Evolutionary conservation across 192 early-diverging fungal genomes (phyloP).

Genomic region (Funneliformis geosporum): DNA sequence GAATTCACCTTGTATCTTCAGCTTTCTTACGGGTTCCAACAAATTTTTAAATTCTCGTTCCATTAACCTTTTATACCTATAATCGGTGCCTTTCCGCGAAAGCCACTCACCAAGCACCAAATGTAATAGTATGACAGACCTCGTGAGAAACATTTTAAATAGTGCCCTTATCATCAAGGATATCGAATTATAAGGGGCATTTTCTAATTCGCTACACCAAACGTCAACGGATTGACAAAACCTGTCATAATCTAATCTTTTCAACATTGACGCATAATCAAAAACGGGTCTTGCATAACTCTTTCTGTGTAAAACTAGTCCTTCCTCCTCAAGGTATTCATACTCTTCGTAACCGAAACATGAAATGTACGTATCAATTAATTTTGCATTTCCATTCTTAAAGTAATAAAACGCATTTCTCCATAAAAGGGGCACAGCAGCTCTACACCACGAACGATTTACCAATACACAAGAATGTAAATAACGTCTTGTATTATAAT

Average conservation of each 20-base stretch:
- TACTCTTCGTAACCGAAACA: background rate
- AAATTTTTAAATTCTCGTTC: conserved; percentile 21
- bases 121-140: conserved; percentile 6
- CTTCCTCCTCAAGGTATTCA: background rate
- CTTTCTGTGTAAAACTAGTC: background rate
- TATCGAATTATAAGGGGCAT: conserved; percentile 1
- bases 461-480: conserved; percentile 22
- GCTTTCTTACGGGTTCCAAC: conserved; percentile 1
- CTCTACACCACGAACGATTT: conserved; percentile 19
- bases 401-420: conserved; percentile 18
- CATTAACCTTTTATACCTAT: conserved; percentile 3
- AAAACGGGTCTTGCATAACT: background rate
- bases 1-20: conserved; percentile 9
- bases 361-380: conserved; percentile 14
- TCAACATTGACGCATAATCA: conserved; percentile 7
- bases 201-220: background rate
- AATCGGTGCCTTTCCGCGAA: background rate
- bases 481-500: background rate
- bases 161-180: conserved; percentile 5
- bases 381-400: background rate
- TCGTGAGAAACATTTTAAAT: conserved; percentile 1
- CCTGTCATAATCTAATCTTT: conserved; percentile 21
- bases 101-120: conserved; percentile 11
- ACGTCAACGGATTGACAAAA: conserved; percentile 13
- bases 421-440: conserved; percentile 16